Percentiles rank a stretch among this genome's conserved stretches.
phyloP scores from a whole-genome alignment of 352 stramenopile genomes.

The Phytophthora crassamura region DNA sequence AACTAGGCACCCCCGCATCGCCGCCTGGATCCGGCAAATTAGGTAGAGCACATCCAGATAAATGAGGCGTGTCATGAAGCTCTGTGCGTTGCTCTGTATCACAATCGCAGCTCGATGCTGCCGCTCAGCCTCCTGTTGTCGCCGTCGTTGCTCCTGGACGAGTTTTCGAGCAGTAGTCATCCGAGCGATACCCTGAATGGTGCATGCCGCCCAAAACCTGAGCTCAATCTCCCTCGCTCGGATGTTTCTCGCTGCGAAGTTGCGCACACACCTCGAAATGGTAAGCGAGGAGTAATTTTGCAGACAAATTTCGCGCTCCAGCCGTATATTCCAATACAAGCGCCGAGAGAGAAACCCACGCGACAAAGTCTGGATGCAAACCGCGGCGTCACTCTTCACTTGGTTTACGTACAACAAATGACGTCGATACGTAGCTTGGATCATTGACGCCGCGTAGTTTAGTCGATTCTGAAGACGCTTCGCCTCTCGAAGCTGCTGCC shows the following conservation, averaged over 20 bases:
- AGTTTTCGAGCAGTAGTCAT: constrained; percentile 30
- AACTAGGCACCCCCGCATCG: constrained; percentile 68
- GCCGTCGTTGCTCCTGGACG: constrained; percentile 15
- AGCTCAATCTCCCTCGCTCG: constrained; percentile 37
- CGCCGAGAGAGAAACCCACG: constrained; percentile 39
- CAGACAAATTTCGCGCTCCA: constrained; percentile 22
- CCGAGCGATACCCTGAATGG: constrained; percentile 57
- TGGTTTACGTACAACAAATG: constrained; percentile 21
- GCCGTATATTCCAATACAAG: constrained; percentile 16
- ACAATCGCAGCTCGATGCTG: constrained; percentile 43
- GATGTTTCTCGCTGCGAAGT: constrained; percentile 35
- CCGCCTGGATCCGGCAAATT: constrained; percentile 80
- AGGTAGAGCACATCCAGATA: constrained; percentile 85
- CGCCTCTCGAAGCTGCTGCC: constrained; percentile 71
- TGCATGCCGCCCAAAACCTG: constrained; percentile 41
- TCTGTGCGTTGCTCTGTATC: constrained; percentile 63
- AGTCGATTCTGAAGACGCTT: constrained; percentile 66
- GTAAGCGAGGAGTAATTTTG: constrained; percentile 42
- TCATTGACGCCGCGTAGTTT: constrained; percentile 50
- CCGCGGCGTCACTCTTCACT: constrained; percentile 38
- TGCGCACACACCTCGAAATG: constrained; percentile 51
- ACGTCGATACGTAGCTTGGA: constrained; percentile 56
- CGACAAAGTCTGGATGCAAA: constrained; percentile 55
- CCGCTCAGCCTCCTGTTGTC: constrained; percentile 14
- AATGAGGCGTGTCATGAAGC: constrained; percentile 74